Base-by-base conservation (phyloP, 1,284 basidiomycete species). In the Phlebopus sp. region DNA sequence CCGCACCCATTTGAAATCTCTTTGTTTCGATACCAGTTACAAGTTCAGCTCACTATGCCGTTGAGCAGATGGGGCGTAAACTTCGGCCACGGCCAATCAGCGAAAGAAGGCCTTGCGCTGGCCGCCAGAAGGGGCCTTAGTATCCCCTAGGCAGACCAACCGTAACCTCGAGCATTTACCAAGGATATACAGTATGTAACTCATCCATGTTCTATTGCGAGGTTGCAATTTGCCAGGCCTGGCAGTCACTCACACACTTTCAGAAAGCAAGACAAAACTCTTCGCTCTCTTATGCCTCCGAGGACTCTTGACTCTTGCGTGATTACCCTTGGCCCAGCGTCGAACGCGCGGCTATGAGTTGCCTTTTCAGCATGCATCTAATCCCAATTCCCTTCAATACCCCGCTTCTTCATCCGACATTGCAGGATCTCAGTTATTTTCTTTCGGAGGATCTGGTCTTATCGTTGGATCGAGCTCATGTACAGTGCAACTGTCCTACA, bases 371-470 rank as follows among this genome's bases (percentile, higher is more conserved):
- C 8, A 8, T 25, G 8, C 5, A 25, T 25, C 25, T 36, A n/a
- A n/a, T n/a, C n/a, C n/a, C n/a, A n/a, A n/a, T n/a, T n/a, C n/a
- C n/a, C n/a, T n/a, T n/a, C n/a, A n/a, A n/a, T n/a, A 25, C 32
- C 32, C 42, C 34, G 41, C 30, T 27, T 21, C 13, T 35, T 17
- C 8, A 15, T 18, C 5, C 32, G 6, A 14, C 32, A 6, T 44
- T 5, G n/a, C 42, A 43, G 18, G 42, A 15, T n/a, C n/a, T 23
- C 32, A 46, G 53, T 50, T 48, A 35, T 27, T 37, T 35, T 44
- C 41, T 21, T 6, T 19, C 37, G 18, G 37, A 46, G 61, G 62
- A 60, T 64, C 53, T 36, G 30, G 54, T 59, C 62, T 64, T 56
- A 58, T 64, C 59, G 59, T 62, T 51, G 41, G 60, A 32, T 30